Percentiles rank a stretch among this genome's conserved stretches.
These are phyloP conservation scores for Diaporthe ampelina DNA, from an alignment of 2,329 filamentous ascomycete species.

Conservation along the genomic window DNA sequence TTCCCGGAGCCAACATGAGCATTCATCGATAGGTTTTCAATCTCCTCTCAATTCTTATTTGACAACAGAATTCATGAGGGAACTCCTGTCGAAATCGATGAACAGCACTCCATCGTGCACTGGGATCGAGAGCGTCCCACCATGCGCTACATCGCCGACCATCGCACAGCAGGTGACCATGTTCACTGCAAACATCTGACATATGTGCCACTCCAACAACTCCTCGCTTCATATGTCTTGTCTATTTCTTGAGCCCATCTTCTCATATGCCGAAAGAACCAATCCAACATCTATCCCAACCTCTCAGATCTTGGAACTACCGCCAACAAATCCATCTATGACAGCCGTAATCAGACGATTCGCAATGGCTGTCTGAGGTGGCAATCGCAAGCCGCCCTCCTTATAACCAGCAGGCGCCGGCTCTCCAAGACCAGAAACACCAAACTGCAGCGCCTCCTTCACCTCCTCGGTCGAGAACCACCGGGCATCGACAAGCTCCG, in stretches of 20 bases:
- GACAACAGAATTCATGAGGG: not conserved
- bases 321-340: slow-evolving; percentile 78
- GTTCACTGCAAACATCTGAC: not conserved
- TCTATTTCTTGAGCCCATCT: slow-evolving; percentile 6
- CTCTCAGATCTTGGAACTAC: slow-evolving; percentile 64
- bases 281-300: not conserved
- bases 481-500: slow-evolving; percentile 88
- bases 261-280: not conserved
- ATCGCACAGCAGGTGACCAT: not conserved
- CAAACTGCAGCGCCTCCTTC: slow-evolving; percentile 76
- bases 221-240: slow-evolving; percentile 10
- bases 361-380: slow-evolving; percentile 90
- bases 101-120: not conserved
- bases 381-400: slow-evolving; percentile 83
- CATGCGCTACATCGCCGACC: not conserved
- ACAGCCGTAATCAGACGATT: slow-evolving; percentile 89
- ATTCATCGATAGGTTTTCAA: not conserved
- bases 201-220: slow-evolving; percentile 12
- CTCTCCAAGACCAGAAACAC: slow-evolving; percentile 77
- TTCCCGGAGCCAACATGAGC: not conserved
- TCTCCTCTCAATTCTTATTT: not conserved
- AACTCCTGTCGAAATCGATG: not conserved
- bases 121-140: not conserved
- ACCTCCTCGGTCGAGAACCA: slow-evolving; percentile 92
- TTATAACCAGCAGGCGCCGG: slow-evolving; percentile 75